Evolutionary conservation across 805 yeast species (phyloP), one percentile per base, ranked within the genome.

Genomic region (Kuraishia borneana): DNA sequence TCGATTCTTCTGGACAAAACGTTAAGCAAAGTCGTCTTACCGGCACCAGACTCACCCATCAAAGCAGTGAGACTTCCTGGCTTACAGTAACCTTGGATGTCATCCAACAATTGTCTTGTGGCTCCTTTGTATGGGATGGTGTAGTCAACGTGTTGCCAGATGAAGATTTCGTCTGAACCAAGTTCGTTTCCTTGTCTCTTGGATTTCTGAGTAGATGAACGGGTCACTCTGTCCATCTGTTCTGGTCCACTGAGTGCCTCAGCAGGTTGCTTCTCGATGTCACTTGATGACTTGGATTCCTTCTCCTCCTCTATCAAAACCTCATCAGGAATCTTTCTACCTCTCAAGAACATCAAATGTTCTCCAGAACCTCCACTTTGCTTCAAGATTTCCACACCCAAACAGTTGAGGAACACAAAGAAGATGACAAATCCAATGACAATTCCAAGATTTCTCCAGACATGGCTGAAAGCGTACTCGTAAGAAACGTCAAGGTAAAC

Each of bases 391-490:
- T 55, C 60, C 28, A 49, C 41, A 7, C 50, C 44, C 14, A 50
- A 21, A 18, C 53, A 53, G 26, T 48, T 45, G 22, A 55, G 39
- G 2, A 32, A 19, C 21, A 68, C 42, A 50, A 65, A 65, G 41
- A 67, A 62, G 12, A 65, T 26, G 26, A 60, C 51, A 44, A 61
- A 68, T 4, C 51, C 68, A 43, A 67, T 39, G 36, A 61, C 36
- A 37, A 70, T 65, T 38, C 76, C 95, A 37, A 79, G 65, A 52
- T 84, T 81, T 61, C 94, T 74, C 95, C 95, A 84, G 33, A 70
- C 65, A 53, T 84, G 83, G 16, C 54, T 41, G 46, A 65, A 73
- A 16, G 49, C 48, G 60, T 77, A 84, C 28, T 54, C 48, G 53
- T 54, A 83, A 6, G 74, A 51, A 3, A 45, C 45, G 4, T 41